These are phyloP conservation scores for Zea mays DNA, from an alignment of 176 grass and related monocot species.

Conservation along the genomic window Zm-B73-REFERENCE-NAM-5.0 NC_050103.1:127991501-127992000, in stretches of 20 bases:
- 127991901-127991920: too few relatives aligned
- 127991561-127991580: neutral
- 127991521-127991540: neutral
- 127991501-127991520: neutral
- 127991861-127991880: neutral
- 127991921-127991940: too few relatives aligned
- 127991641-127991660: too few relatives aligned
- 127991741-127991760: neutral
- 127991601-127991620: neutral
- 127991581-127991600: neutral
- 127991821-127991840: too few relatives aligned
- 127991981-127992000: too few relatives aligned
- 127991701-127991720: too few relatives aligned
- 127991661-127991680: too few relatives aligned
- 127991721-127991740: too few relatives aligned
- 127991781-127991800: neutral
- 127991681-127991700: too few relatives aligned
- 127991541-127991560: conserved; percentile 1
- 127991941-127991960: too few relatives aligned
- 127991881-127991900: neutral
- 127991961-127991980: too few relatives aligned
- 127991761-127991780: neutral
- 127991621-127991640: too few relatives aligned
- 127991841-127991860: neutral
- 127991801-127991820: neutral